Percentiles rank a stretch among this genome's conserved stretches.
Evolutionary conservation across 169 alveolate species (phyloP).

Genomic region (Cryptosporidium andersoni): DNA sequence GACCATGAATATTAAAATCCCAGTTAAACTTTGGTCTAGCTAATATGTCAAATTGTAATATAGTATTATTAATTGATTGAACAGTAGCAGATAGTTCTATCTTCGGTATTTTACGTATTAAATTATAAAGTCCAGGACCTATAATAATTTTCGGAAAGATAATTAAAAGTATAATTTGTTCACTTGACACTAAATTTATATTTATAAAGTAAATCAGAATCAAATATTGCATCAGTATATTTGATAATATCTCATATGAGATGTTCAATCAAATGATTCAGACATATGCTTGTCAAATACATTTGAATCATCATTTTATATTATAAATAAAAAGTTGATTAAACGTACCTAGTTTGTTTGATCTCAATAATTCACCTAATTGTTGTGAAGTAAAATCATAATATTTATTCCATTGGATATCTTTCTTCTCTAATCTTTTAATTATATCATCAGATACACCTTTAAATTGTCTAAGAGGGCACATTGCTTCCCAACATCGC

Average conservation of each 20-base stretch:
- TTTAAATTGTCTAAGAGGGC: constrained; percentile 98
- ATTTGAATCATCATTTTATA: constrained; percentile 41
- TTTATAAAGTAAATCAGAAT: too few species aligned
- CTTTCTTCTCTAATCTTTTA: constrained; percentile 94
- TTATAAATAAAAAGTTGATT: constrained; percentile 4
- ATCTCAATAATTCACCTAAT: constrained; percentile 92
- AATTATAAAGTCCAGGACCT: constrained; percentile 55
- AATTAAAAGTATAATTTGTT: not conserved
- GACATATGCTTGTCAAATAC: constrained; percentile 70
- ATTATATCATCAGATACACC: constrained; percentile 92
- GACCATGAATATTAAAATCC: constrained; percentile 82
- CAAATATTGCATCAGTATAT: too few species aligned
- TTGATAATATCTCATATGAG: too few species aligned
- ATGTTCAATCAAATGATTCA: constrained; percentile 1
- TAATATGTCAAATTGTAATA: constrained; percentile 46
- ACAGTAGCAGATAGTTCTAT: constrained; percentile 18
- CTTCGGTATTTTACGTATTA: constrained; percentile 56
- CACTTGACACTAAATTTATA: not conserved
- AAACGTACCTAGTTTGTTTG: constrained; percentile 87
- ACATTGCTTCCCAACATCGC: constrained; percentile 97
- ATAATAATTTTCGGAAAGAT: not conserved
- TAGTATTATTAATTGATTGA: constrained; percentile 13
- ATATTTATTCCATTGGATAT: constrained; percentile 94
- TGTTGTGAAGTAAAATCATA: constrained; percentile 91
- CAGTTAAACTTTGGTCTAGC: constrained; percentile 94